These are phyloP conservation scores for Mikania micrantha DNA, from an alignment of 129 eudicot species.

Conservation along the genomic window DNA sequence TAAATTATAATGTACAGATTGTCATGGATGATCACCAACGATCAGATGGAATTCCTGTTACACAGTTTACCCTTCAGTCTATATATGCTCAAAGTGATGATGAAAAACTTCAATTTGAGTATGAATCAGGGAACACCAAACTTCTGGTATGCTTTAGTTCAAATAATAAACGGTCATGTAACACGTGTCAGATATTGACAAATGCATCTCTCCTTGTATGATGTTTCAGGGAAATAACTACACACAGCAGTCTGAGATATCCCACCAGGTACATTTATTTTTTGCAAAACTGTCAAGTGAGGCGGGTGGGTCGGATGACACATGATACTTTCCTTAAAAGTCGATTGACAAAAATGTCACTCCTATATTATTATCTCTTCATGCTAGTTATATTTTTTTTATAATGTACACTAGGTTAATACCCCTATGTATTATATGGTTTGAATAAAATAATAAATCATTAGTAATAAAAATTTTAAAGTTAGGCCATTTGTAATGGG, in stretches of 20 bases:
- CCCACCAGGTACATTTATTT: conserved; percentile 58
- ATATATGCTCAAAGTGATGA: conserved; percentile 95
- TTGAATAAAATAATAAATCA: no score
- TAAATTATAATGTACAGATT: conserved; percentile 60
- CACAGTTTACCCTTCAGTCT: conserved; percentile 79
- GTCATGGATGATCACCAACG: conserved; percentile 96
- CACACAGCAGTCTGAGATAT: conserved; percentile 70
- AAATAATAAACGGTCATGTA: conserved; percentile 1
- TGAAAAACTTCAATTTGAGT: conserved; percentile 89
- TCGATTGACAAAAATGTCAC: not conserved
- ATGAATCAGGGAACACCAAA: conserved; percentile 95
- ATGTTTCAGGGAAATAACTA: conserved; percentile 66
- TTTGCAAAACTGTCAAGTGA: no score
- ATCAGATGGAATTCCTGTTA: conserved; percentile 92
- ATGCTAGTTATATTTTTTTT: no score
- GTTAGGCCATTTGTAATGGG: no score
- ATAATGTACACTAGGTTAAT: no score
- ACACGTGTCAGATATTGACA: not conserved
- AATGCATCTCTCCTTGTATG: not conserved
- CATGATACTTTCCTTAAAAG: not conserved
- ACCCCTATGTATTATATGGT: no score
- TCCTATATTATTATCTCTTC: not conserved
- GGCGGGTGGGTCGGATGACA: not conserved
- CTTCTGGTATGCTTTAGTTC: conserved; percentile 42
- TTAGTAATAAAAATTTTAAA: no score